phyloP scores from a whole-genome alignment of 73 alveolate species.

The Loxodes magnus region DNA sequence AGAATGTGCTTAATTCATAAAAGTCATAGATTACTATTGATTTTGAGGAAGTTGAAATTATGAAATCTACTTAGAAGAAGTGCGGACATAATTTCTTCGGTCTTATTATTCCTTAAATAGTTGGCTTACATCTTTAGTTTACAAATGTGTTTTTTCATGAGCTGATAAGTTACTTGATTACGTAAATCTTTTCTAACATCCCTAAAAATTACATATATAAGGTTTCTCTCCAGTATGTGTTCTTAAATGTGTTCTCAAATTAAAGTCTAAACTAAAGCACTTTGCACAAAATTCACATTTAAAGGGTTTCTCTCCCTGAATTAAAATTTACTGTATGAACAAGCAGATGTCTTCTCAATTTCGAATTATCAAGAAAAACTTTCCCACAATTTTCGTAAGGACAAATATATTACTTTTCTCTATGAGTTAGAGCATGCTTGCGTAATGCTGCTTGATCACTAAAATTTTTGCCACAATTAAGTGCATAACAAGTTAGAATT shows the following conservation, averaged over 20 bases:
- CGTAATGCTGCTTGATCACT: too few relatives aligned
- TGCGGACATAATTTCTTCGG: too few relatives aligned
- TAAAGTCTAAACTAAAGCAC: slow-evolving; percentile 49
- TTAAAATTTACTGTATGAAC: slow-evolving; percentile 90
- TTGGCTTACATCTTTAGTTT: too few relatives aligned
- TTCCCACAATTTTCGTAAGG: slow-evolving; percentile 72
- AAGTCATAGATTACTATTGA: too few relatives aligned
- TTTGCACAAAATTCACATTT: slow-evolving; percentile 34
- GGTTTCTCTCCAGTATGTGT: slow-evolving; percentile 78
- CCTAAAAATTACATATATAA: slow-evolving; percentile 26
- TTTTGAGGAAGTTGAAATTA: too few relatives aligned
- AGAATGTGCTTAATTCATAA: too few relatives aligned
- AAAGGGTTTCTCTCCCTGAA: slow-evolving; percentile 57
- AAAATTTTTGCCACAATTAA: too few relatives aligned
- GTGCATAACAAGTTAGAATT: too few relatives aligned
- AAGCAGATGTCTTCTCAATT: slow-evolving; percentile 74
- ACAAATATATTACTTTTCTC: too few relatives aligned
- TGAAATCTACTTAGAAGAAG: too few relatives aligned
- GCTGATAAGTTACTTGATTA: slow-evolving; percentile 36
- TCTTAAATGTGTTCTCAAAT: slow-evolving; percentile 67
- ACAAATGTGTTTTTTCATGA: slow-evolving; percentile 12
- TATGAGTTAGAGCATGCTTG: too few relatives aligned
- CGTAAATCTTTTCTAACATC: slow-evolving; percentile 31
- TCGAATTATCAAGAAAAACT: slow-evolving; percentile 74
- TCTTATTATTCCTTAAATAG: too few relatives aligned